phyloP scores from a whole-genome alignment of 768 basidiomycete genomes.

The Tulasnella sp. region DNA sequence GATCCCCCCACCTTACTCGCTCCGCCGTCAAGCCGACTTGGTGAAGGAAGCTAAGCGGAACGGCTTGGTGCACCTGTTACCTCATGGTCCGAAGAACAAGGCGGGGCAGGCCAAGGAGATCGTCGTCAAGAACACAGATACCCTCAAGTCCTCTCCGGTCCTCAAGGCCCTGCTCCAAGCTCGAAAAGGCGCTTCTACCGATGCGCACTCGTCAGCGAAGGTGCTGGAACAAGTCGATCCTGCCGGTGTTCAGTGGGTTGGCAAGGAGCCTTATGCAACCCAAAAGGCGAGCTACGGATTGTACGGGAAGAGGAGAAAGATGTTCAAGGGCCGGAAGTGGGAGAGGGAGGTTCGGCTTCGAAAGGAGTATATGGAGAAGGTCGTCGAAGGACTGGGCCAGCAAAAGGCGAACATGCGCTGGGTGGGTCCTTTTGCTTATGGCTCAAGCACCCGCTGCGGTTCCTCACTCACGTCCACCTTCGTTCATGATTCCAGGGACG shows the following conservation, averaged over 20 bases:
- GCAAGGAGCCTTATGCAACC: conserved; percentile 32
- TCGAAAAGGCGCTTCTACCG: background rate
- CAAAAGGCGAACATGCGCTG: conserved; percentile 14
- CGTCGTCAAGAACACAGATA: background rate
- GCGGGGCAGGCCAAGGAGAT: background rate
- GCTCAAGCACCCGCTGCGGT: background rate
- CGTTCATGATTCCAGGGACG: background rate
- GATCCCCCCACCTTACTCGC: conserved; percentile 65
- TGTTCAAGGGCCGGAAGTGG: conserved; percentile 95
- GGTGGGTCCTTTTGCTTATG: background rate
- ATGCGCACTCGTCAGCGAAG: conserved; percentile 38
- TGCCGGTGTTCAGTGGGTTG: conserved; percentile 28
- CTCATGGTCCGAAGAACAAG: conserved; percentile 57
- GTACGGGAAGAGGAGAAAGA: conserved; percentile 71
- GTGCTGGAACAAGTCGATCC: conserved; percentile 35
- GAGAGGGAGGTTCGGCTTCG: conserved; percentile 39
- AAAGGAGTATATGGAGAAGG: conserved; percentile 22
- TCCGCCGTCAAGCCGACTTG: conserved; percentile 72
- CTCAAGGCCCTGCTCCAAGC: conserved; percentile 30
- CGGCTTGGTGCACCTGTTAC: conserved; percentile 56
- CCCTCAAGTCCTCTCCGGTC: conserved; percentile 28
- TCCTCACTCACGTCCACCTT: background rate
- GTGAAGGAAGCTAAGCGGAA: conserved; percentile 62
- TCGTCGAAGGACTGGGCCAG: conserved; percentile 3
- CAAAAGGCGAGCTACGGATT: conserved; percentile 44